These are phyloP conservation scores for Rhodotorula babjevae DNA, from an alignment of 768 basidiomycete genomes.

Conservation along the genomic window DNA sequence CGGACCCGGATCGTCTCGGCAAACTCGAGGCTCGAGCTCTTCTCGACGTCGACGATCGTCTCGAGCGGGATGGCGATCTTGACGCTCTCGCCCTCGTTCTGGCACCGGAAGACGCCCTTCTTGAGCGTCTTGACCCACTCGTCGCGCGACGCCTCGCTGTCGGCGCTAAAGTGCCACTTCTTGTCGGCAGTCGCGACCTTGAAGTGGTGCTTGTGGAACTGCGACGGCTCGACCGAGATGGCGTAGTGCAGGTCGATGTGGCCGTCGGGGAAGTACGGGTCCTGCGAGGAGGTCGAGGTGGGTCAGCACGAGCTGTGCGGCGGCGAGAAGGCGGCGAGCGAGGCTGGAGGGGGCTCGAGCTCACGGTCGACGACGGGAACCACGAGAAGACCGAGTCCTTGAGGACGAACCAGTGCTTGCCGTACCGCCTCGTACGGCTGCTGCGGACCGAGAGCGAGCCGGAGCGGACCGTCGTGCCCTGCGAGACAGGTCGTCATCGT, in stretches of 20 bases:
- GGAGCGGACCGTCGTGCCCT: slow-evolving; percentile 91
- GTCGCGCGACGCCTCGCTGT: slow-evolving; percentile 74
- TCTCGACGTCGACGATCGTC: slow-evolving; percentile 79
- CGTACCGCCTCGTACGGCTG: slow-evolving; percentile 76
- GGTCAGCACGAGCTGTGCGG: not conserved
- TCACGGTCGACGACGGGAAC: slow-evolving; percentile 88
- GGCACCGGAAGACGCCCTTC: slow-evolving; percentile 87
- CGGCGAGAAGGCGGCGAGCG: not conserved
- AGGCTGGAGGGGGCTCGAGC: slow-evolving; percentile 46
- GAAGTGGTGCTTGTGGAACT: slow-evolving; percentile 63
- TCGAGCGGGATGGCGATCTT: slow-evolving; percentile 98
- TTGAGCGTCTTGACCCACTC: slow-evolving; percentile 95
- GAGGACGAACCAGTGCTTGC: slow-evolving; percentile 92
- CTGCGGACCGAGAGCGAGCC: slow-evolving; percentile 84
- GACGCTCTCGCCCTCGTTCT: slow-evolving; percentile 92
- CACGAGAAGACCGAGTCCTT: slow-evolving; percentile 94
- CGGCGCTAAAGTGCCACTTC: slow-evolving; percentile 64
- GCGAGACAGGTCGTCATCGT: slow-evolving; percentile 50
- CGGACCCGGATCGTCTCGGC: slow-evolving; percentile 86
- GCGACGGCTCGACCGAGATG: slow-evolving; percentile 73
- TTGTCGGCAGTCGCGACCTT: slow-evolving; percentile 78
- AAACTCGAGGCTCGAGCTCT: slow-evolving; percentile 84
- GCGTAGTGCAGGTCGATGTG: slow-evolving; percentile 93
- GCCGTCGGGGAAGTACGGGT: slow-evolving; percentile 96
- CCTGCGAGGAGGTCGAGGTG: slow-evolving; percentile 52